Conservation (phyloP, 768 basidiomycete species). For the Hirschioporus abietinus region DNA sequence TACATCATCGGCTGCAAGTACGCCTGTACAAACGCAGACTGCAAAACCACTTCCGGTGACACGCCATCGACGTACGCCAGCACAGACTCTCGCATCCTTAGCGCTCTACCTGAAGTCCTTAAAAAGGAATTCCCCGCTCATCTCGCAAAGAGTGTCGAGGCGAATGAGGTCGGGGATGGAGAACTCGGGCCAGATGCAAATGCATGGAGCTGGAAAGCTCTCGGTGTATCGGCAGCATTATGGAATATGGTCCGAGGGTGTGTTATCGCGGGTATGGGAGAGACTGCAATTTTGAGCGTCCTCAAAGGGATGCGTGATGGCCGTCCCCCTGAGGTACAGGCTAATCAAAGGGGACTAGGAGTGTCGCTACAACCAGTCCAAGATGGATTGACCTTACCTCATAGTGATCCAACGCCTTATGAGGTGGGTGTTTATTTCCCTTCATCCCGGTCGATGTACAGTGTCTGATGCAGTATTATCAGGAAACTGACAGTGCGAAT, state of each 20-base stretch:
- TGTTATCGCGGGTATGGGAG: conserved; percentile 52
- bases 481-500: too few species aligned
- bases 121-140: conserved; percentile 71
- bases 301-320: conserved; percentile 56
- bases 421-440: too few species aligned
- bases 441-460: too few species aligned
- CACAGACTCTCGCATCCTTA: conserved; percentile 67
- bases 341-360: too few species aligned
- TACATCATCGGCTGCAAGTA: conserved; percentile 86
- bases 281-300: conserved; percentile 55
- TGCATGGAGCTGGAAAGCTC: conserved; percentile 74
- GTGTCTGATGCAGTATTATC: too few species aligned
- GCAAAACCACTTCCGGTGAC: conserved; percentile 34
- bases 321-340: conserved; percentile 17
- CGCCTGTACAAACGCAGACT: conserved; percentile 49
- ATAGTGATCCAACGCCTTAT: too few species aligned
- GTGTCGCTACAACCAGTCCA: too few species aligned
- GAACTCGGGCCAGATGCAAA: conserved; percentile 52
- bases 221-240: conserved; percentile 63
- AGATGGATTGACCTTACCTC: too few species aligned
- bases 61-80: conserved; percentile 67
- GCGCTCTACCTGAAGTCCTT: conserved; percentile 62
- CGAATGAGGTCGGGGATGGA: conserved; percentile 14
- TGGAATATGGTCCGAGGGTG: conserved; percentile 71
- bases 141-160: conserved; percentile 28